Percentiles rank a stretch among this genome's conserved stretches.
These are phyloP conservation scores for Hysterangium stoloniferum DNA, from an alignment of 768 basidiomycete species.

Conservation along the genomic window DNA sequence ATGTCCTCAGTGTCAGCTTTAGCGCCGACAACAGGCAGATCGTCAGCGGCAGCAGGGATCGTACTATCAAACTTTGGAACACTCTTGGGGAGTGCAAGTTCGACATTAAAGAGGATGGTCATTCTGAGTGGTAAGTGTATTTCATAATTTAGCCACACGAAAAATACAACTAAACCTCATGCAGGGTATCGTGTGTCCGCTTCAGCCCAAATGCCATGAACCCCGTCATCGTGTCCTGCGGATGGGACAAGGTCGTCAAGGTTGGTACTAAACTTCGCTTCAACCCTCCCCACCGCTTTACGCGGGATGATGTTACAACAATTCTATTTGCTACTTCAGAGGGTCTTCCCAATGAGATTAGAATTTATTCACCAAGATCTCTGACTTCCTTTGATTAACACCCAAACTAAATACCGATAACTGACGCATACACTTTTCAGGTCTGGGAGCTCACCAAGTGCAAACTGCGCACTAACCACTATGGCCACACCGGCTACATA, in stretches of 20 bases:
- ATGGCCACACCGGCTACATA: slow-evolving; percentile 98
- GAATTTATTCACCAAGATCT: slow-evolving; percentile 69
- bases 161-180: neutral
- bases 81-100: slow-evolving; percentile 99
- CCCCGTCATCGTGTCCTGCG: slow-evolving; percentile 97
- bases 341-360: slow-evolving; percentile 67
- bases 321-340: slow-evolving; percentile 91
- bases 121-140: slow-evolving; percentile 73
- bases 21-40: slow-evolving; percentile 99
- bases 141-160: neutral
- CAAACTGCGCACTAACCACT: slow-evolving; percentile 99
- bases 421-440: no score
- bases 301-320: slow-evolving; percentile 30
- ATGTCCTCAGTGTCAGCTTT: slow-evolving; percentile 98
- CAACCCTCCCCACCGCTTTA: slow-evolving; percentile 11
- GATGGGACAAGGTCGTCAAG: slow-evolving; percentile 99
- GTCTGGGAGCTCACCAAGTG: slow-evolving; percentile 99
- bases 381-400: slow-evolving; percentile 38
- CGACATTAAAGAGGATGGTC: slow-evolving; percentile 98
- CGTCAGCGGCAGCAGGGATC: slow-evolving; percentile 95
- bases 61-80: slow-evolving; percentile 99
- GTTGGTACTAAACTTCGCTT: slow-evolving; percentile 37
- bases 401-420: no score
- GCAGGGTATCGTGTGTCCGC: slow-evolving; percentile 96
- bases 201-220: slow-evolving; percentile 97